Percentiles rank a stretch among this genome's conserved stretches.
phyloP scores from a whole-genome alignment of 1,284 basidiomycete species.

The Pseudozyma sp. region DNA sequence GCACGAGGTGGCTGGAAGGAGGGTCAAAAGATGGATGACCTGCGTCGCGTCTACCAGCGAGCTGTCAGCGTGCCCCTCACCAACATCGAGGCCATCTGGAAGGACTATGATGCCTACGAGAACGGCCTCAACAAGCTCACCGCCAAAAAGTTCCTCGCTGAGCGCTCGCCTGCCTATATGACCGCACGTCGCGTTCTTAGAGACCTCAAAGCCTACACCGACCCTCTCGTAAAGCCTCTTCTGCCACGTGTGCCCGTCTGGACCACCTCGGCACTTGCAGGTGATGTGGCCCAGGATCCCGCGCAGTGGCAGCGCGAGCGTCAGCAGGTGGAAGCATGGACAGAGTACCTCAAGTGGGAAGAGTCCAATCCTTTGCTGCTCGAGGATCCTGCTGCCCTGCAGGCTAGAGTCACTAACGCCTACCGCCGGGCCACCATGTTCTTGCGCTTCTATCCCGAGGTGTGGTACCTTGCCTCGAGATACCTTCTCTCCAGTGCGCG shows the following conservation, averaged over 20 bases:
- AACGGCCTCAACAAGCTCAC: slow-evolving; percentile 89
- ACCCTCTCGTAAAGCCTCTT: slow-evolving; percentile 68
- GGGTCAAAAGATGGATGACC: slow-evolving; percentile 91
- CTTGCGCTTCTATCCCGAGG: slow-evolving; percentile 94
- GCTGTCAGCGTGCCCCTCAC: slow-evolving; percentile 93
- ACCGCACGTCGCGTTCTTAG: slow-evolving; percentile 89
- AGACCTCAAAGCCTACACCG: slow-evolving; percentile 77
- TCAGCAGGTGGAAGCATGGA: slow-evolving; percentile 84
- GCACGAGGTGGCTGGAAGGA: slow-evolving; percentile 79
- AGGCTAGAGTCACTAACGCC: slow-evolving; percentile 81
- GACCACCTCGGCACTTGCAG: slow-evolving; percentile 37
- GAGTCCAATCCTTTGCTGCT: slow-evolving; percentile 92
- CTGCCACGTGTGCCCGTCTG: slow-evolving; percentile 61
- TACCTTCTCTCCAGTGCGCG: slow-evolving; percentile 82
- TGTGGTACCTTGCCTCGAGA: slow-evolving; percentile 92
- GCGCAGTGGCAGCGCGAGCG: slow-evolving; percentile 74
- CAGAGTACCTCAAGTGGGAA: slow-evolving; percentile 93
- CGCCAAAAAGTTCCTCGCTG: slow-evolving; percentile 93
- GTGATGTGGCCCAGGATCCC: slow-evolving; percentile 74
- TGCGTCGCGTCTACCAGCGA: slow-evolving; percentile 91
- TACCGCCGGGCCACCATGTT: slow-evolving; percentile 87
- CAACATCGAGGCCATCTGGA: slow-evolving; percentile 93
- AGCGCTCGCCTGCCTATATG: slow-evolving; percentile 86
- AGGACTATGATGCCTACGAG: slow-evolving; percentile 93
- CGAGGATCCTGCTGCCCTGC: slow-evolving; percentile 77